A percentile compares a stretch with the other conserved stretches of the same genome.
Conservation (phyloP, 2,329 filamentous ascomycete genomes). For the Paramyrothecium roridum region DNA sequence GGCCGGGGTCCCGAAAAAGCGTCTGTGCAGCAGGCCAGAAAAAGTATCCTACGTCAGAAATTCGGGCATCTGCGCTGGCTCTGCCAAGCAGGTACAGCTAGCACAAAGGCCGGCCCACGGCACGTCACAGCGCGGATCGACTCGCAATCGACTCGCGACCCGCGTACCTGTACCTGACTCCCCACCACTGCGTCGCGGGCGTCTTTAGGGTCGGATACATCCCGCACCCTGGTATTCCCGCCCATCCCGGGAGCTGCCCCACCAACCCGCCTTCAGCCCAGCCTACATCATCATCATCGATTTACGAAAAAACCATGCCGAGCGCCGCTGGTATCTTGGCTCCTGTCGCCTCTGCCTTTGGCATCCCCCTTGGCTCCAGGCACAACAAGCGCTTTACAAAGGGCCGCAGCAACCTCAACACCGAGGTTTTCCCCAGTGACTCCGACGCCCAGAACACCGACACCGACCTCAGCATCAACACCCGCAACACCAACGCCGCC, state of each 20-base stretch:
- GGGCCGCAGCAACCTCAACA: conserved; percentile 11
- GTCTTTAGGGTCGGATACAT: background rate
- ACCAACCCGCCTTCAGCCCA: too few relatives aligned
- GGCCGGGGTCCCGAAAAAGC: too few relatives aligned
- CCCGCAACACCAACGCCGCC: background rate
- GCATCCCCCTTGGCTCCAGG: conserved; percentile 22
- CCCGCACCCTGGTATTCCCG: background rate
- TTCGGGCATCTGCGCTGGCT: background rate
- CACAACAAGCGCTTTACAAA: conserved; percentile 15
- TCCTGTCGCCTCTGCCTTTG: conserved; percentile 30
- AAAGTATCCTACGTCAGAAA: background rate
- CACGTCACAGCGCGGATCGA: background rate
- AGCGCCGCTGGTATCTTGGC: conserved; percentile 21
- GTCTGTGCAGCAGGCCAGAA: background rate
- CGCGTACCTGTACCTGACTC: background rate
- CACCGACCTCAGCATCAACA: conserved; percentile 6
- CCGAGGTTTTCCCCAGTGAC: conserved; percentile 1
- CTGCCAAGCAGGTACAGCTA: background rate
- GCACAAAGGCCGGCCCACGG: background rate
- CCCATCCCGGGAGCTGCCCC: too few relatives aligned
- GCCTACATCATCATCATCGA: conserved; percentile 2
- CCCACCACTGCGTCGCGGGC: background rate
- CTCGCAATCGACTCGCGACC: background rate
- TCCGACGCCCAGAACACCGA: background rate
- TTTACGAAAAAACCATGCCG: conserved; percentile 19